Evolutionary conservation across 202 grass and related monocot genomes (phyloP), one percentile per base, ranked within the genome.

Genomic region (Digitaria exilis): DNA sequence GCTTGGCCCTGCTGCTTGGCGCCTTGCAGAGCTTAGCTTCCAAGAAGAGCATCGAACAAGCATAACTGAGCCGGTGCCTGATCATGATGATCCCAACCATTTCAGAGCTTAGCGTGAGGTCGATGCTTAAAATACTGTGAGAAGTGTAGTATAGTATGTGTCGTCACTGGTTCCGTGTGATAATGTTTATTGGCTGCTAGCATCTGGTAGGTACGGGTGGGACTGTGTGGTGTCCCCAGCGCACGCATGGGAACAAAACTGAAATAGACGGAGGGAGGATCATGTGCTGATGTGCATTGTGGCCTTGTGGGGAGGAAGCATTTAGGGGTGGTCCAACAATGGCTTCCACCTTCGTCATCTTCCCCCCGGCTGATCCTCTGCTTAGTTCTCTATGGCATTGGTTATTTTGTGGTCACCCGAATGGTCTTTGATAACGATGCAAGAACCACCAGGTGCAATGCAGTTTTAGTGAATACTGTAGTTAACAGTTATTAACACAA

Each of bases 191-290:
- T 75, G 9, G 69, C 16, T 61, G 13, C 35, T 31, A 56, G 78
- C 35, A 54, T 21, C 2, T 83, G 80, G 79, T 69, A 39, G 80
- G 79, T 86, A 71, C 73, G n/a, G 46, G 67, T 55, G 84, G 68
- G 73, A 4, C 32, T 28, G 79, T 34, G 79, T 62, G 83, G 75
- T 86, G 73, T 51, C 77, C 81, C 73, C 84, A 79, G 59, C 67
- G 73, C 73, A 69, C 68, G 59, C 75, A 48, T 79, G 84, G 45
- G 19, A 83, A 86, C 88, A 90, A 85, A 85, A 90, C 74, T 60
- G 68, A 60, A 86, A 82, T 66, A 73, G 67, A 73, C 48, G 59
- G 70, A 72, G 37, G 57, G 71, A 69, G 73, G 67, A 70, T 83
- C 88, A 86, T 60, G 84, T n/a, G n/a, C n/a, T n/a, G n/a, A n/a